Conservation (phyloP, 345 rosid genomes). For the Gossypium arboreum region DNA sequence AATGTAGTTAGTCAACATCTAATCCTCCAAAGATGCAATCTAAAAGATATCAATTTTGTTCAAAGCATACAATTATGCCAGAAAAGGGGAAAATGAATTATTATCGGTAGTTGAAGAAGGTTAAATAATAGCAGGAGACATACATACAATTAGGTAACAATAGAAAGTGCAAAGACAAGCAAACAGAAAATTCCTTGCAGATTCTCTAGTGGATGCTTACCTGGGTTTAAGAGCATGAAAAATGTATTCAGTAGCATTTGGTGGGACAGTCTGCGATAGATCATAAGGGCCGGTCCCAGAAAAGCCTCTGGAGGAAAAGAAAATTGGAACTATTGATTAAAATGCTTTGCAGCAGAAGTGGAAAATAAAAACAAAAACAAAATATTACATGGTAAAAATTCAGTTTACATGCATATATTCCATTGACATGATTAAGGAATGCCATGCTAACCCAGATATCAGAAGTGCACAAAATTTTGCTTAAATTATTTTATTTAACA, state of each 20-base stretch:
- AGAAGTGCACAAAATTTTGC: not conserved
- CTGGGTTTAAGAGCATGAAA: constrained; percentile 66
- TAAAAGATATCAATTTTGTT: not conserved
- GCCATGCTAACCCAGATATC: constrained; percentile 3
- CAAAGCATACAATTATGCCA: not conserved
- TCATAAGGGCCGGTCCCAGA: constrained; percentile 40
- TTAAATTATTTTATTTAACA: not conserved
- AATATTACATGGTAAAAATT: not conserved
- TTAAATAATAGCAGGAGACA: not conserved
- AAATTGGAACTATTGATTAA: not conserved
- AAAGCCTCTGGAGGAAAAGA: constrained; percentile 29
- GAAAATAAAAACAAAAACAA: not conserved
- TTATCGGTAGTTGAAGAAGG: not conserved
- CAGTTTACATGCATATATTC: not conserved
- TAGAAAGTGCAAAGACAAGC: not conserved
- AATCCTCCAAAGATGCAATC: not conserved
- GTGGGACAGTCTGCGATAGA: constrained; percentile 40
- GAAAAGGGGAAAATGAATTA: not conserved
- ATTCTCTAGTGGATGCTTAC: constrained; percentile 24
- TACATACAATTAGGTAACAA: not conserved
- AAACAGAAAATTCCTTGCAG: not conserved
- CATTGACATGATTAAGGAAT: not conserved
- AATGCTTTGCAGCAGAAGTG: not conserved
- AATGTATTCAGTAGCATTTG: constrained; percentile 56
- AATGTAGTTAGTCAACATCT: not conserved